Percentiles rank a stretch among this genome's conserved stretches.
phyloP scores from a whole-genome alignment of 2,329 filamentous ascomycete genomes.

The Colletotrichum lini region DNA sequence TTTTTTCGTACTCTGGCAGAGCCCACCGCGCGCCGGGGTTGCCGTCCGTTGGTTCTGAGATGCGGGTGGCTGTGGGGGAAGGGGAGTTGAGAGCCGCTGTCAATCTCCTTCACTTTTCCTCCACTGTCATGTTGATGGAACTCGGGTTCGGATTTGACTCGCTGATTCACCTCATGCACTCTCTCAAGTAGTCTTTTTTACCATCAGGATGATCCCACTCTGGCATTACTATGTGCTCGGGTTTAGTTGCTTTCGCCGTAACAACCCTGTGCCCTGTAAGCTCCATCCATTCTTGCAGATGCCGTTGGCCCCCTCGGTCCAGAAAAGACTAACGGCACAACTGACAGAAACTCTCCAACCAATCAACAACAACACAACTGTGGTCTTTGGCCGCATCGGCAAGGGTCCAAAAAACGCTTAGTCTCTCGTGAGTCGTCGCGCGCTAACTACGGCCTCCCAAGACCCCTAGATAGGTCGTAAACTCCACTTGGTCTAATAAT shows the following conservation, averaged over 20 bases:
- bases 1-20: background rate
- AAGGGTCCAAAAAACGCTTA: too few relatives aligned
- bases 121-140: too few relatives aligned
- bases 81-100: too few relatives aligned
- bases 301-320: background rate
- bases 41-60: background rate
- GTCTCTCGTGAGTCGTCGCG: background rate
- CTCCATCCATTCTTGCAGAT: background rate
- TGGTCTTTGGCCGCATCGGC: constrained; percentile 13
- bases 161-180: background rate
- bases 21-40: background rate
- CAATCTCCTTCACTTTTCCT: too few relatives aligned
- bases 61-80: background rate
- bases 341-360: background rate
- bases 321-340: background rate
- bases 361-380: background rate
- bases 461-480: constrained; percentile 14
- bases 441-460: constrained; percentile 18
- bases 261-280: too few relatives aligned
- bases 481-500: constrained; percentile 3
- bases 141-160: constrained; percentile 1
- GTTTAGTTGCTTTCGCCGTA: too few relatives aligned
- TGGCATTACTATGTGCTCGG: too few relatives aligned
- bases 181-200: background rate
- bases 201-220: background rate